Base-by-base conservation (phyloP, 495 filamentous ascomycete genomes). In the Hypoxylon lienhwacheense region DNA sequence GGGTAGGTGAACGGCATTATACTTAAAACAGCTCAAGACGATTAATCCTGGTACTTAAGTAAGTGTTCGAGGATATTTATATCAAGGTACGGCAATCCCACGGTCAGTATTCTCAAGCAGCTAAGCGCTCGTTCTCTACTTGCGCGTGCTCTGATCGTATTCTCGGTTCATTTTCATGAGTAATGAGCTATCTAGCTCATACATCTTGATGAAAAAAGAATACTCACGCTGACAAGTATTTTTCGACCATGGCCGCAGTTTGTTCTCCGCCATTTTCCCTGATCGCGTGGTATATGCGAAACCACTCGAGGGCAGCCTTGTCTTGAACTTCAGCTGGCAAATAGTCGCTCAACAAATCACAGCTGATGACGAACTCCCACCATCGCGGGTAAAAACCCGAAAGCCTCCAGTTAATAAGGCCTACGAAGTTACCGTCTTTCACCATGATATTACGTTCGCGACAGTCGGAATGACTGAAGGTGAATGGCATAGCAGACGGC, bases 321-420 rank as follows among this genome's bases (percentile, higher is more conserved):
- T 53, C 5, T 14, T 31, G 29, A 12, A 51, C 4, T 7, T 28
- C 6, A 1, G 21, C 7, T 3, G 47, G 55, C 11, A 43, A 36
- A 15, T 52, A 7, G 21, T 47, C 28, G 29, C 42, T 31, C 12
- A 59, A 8, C 19, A 35, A 12, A 8, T 26, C 15, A 7, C 33
- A 42, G 29, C 47, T 36, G n/a, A 52, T 52, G 21, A 59, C 34
- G 14, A 35, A 59, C 22, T 59, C 55, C 47, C 55, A 59, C 55
- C 55, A 59, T 10, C 7, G 8, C 1, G 55, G 55, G 28, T 52
- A 52, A 29, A 34, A 52, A 1, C 55, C 55, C 4, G 26, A 36
- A 3, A 53, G 31, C 43, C 34, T 26, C 49, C 44, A 59, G 32
- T 40, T 16, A 25, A 45, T 22, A 8, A 53, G 49, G 15, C 49